Conservation (phyloP, 805 yeast genomes). For the Candida adriatica region DNA sequence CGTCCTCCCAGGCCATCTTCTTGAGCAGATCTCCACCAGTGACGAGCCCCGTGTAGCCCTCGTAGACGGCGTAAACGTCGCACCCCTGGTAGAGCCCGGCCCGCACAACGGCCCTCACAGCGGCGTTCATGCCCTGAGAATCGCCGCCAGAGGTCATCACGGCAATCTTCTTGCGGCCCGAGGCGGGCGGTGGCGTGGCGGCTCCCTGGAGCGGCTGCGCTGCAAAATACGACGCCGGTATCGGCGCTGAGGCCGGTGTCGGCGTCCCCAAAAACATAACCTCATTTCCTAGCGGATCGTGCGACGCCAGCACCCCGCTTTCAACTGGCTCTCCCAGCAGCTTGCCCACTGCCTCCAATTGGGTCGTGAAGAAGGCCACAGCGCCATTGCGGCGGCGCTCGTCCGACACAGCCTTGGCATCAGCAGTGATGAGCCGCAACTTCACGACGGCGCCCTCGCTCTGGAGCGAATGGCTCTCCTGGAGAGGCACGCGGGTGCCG, state of each 20-base stretch:
- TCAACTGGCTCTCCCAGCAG: slow-evolving; percentile 14
- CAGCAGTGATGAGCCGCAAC: slow-evolving; percentile 30
- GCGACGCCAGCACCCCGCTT: slow-evolving; percentile 22
- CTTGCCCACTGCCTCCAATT: slow-evolving; percentile 25
- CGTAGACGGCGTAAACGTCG: slow-evolving; percentile 86
- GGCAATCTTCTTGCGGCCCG: slow-evolving; percentile 50
- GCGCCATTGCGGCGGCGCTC: slow-evolving; percentile 28
- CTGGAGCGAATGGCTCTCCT: slow-evolving; percentile 33
- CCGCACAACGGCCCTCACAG: slow-evolving; percentile 91
- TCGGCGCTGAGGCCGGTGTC: slow-evolving; percentile 14
- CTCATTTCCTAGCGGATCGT: slow-evolving; percentile 62
- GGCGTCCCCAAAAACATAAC: slow-evolving; percentile 30
- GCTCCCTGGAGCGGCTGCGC: slow-evolving; percentile 4
- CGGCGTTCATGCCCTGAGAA: slow-evolving; percentile 98
- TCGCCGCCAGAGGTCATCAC: slow-evolving; percentile 99
- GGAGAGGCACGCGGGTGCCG: slow-evolving; percentile 54
- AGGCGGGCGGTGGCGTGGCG: slow-evolving; percentile 1
- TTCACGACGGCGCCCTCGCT: slow-evolving; percentile 42
- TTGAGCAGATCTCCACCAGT: slow-evolving; percentile 77
- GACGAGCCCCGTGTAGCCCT: slow-evolving; percentile 93
- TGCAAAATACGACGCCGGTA: slow-evolving; percentile 14
- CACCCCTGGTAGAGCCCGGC: slow-evolving; percentile 84
- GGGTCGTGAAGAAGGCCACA: slow-evolving; percentile 35
- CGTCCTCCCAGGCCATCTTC: slow-evolving; percentile 89
- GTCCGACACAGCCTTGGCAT: slow-evolving; percentile 13